Percentiles rank a stretch among this genome's conserved stretches.
These are phyloP conservation scores for Paraphoma sp. DNA, from an alignment of 2,329 filamentous ascomycete species.

Conservation along the genomic window DNA sequence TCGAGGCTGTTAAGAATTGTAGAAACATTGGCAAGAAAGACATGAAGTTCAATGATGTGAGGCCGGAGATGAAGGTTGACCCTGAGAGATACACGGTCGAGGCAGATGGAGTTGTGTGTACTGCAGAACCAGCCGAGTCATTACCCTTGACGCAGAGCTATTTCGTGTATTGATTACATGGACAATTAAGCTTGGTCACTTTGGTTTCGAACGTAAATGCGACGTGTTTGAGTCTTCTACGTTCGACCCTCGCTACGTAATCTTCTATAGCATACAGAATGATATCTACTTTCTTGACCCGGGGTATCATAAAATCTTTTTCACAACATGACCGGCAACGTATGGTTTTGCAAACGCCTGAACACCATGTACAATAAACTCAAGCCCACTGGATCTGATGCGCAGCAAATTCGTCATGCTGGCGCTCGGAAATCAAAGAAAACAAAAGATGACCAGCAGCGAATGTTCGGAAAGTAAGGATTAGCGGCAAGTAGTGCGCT, in stretches of 20 bases:
- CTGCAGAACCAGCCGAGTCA: slow-evolving; percentile 72
- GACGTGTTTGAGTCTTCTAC: background rate
- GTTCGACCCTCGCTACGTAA: background rate
- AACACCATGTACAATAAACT: background rate
- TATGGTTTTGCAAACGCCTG: background rate
- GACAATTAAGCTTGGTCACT: too few relatives aligned
- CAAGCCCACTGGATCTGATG: background rate
- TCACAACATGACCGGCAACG: background rate
- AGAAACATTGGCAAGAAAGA: slow-evolving; percentile 78
- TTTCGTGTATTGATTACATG: slow-evolving; percentile 69
- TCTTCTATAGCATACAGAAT: background rate
- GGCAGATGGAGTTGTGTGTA: slow-evolving; percentile 78
- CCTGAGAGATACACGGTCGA: slow-evolving; percentile 88
- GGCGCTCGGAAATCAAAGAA: too few relatives aligned
- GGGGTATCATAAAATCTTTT: background rate
- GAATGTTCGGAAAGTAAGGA: too few relatives aligned
- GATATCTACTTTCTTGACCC: background rate
- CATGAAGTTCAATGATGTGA: slow-evolving; percentile 87
- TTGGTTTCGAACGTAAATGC: too few relatives aligned
- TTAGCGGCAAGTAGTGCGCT: too few relatives aligned
- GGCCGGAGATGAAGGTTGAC: slow-evolving; percentile 89
- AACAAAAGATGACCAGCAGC: too few relatives aligned
- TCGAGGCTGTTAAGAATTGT: slow-evolving; percentile 81
- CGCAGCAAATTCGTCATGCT: too few relatives aligned
- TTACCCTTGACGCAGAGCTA: slow-evolving; percentile 80